Conservation (phyloP, 768 basidiomycete genomes). For the Dacryopinax primogenitus region DNA sequence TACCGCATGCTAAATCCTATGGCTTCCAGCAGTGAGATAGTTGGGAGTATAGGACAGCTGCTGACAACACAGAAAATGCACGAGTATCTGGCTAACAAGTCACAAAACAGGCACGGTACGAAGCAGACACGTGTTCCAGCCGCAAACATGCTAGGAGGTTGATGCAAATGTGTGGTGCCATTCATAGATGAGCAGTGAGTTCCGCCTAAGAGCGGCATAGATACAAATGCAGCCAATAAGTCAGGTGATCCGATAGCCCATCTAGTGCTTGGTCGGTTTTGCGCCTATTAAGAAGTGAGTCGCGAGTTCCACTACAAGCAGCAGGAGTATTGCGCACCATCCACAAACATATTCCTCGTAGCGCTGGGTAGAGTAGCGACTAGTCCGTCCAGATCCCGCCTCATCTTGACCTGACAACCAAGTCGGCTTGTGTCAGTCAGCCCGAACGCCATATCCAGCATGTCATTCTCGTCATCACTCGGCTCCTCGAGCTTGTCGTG, state of each 20-base stretch:
- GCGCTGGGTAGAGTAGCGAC: conserved; percentile 75
- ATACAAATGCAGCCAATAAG: neutral
- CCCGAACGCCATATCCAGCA: conserved; percentile 97
- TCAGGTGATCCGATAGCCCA: neutral
- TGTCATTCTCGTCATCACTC: conserved; percentile 95
- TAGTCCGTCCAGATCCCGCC: conserved; percentile 72
- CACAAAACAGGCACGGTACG: neutral
- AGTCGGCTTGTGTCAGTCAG: conserved; percentile 80
- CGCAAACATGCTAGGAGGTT: too few relatives aligned
- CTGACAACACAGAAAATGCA: too few relatives aligned
- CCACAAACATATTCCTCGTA: conserved; percentile 95
- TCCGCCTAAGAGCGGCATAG: neutral
- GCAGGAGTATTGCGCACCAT: too few relatives aligned
- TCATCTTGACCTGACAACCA: conserved; percentile 48
- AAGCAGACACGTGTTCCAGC: neutral
- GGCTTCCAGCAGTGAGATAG: too few relatives aligned
- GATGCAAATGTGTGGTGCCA: neutral
- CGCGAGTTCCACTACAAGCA: too few relatives aligned
- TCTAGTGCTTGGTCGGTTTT: conserved; percentile 11
- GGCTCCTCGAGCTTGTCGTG: conserved; percentile 86
- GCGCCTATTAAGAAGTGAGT: neutral
- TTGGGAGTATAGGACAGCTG: too few relatives aligned
- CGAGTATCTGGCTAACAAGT: too few relatives aligned
- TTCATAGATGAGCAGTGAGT: neutral
- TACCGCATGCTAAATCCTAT: too few relatives aligned